Conservation (phyloP, 352 stramenopile genomes). For the Phytophthora pinifolia region DNA sequence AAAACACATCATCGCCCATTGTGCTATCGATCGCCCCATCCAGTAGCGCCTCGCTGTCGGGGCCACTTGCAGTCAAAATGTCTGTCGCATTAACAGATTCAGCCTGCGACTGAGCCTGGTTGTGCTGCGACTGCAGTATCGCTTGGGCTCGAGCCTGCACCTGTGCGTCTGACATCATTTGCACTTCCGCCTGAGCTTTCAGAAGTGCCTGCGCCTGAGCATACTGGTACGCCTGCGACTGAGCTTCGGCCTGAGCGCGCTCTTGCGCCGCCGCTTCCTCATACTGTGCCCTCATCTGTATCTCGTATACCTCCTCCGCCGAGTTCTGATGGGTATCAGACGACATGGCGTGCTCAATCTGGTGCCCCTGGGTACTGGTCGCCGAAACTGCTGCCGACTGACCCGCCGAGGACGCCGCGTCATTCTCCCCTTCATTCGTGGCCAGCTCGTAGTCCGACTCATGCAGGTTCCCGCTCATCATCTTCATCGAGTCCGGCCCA, state of each 20-base stretch:
- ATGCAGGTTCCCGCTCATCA: constrained; percentile 43
- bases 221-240: constrained; percentile 40
- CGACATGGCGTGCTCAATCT: constrained; percentile 28
- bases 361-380: constrained; percentile 16
- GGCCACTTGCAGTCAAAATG: constrained; percentile 41
- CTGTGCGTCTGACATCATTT: constrained; percentile 24
- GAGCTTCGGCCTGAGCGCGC: constrained; percentile 34
- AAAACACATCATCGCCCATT: constrained; percentile 48
- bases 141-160: constrained; percentile 30
- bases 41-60: constrained; percentile 57
- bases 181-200: constrained; percentile 26
- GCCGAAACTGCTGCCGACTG: neutral
- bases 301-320: constrained; percentile 24
- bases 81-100: constrained; percentile 36
- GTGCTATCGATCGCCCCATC: constrained; percentile 53
- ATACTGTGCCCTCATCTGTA: constrained; percentile 31
- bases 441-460: constrained; percentile 64
- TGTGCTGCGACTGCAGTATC: constrained; percentile 31
- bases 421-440: constrained; percentile 14
- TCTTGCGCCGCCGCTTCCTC: constrained; percentile 36
- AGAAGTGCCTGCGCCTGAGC: constrained; percentile 28
- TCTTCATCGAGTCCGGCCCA: constrained; percentile 63
- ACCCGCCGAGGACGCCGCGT: neutral
- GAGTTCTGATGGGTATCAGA: constrained; percentile 10
- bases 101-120: constrained; percentile 21